Percentiles rank a stretch among this genome's conserved stretches.
These are phyloP conservation scores for Candida tallmaniae DNA, from an alignment of 805 yeast genomes.

Conservation along the genomic window DNA sequence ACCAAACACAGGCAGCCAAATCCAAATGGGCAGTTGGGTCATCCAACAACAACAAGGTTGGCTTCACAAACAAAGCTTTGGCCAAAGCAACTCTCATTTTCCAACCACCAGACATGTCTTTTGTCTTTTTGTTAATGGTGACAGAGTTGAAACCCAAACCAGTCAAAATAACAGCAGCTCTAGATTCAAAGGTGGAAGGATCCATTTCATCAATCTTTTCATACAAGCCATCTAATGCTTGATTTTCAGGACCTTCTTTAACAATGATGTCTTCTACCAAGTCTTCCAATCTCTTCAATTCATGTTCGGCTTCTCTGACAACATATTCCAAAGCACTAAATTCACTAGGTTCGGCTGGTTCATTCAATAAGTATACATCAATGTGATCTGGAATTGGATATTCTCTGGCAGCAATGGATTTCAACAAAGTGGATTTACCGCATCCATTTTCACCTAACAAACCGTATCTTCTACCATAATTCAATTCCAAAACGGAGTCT, in stretches of 20 bases:
- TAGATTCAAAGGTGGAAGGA: constrained; percentile 90
- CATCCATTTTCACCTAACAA: constrained; percentile 97
- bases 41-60: constrained; percentile 88
- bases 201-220: constrained; percentile 96
- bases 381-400: constrained; percentile 90
- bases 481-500: constrained; percentile 87
- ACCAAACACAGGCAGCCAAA: constrained; percentile 99
- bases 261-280: constrained; percentile 85
- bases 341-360: constrained; percentile 95
- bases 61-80: constrained; percentile 96
- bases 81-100: constrained; percentile 99
- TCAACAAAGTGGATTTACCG: constrained; percentile 94
- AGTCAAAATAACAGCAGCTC: constrained; percentile 92
- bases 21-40: constrained; percentile 99
- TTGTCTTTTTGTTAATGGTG: constrained; percentile 90
- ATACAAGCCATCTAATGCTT: constrained; percentile 77
- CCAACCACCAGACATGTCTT: constrained; percentile 99
- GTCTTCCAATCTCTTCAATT: constrained; percentile 86
- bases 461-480: constrained; percentile 97
- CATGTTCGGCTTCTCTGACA: constrained; percentile 92
- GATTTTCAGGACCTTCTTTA: constrained; percentile 92
- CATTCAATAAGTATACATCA: constrained; percentile 90
- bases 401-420: constrained; percentile 93
- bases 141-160: constrained; percentile 93
- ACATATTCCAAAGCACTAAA: constrained; percentile 92